These are phyloP conservation scores for Ophiorrhiza pumila DNA, from an alignment of 257 asterid genomes.

Conservation along the genomic window DNA sequence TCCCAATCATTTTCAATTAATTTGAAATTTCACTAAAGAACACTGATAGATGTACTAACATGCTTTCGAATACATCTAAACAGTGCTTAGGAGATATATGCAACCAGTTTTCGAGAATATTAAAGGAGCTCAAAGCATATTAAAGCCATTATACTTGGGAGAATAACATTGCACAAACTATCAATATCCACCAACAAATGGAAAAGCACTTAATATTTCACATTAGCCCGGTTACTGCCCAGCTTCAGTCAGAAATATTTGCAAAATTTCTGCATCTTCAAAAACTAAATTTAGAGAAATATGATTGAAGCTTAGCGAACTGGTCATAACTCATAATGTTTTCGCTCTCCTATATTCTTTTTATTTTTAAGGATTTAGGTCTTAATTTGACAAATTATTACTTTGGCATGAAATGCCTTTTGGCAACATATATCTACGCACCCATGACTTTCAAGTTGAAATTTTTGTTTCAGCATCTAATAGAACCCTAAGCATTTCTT, in stretches of 20 bases:
- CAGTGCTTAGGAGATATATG: neutral
- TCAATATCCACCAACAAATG: neutral
- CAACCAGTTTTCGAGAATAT: neutral
- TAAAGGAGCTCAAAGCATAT: neutral
- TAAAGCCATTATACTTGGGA: neutral
- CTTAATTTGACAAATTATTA: neutral
- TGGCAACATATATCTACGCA: neutral
- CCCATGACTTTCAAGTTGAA: neutral
- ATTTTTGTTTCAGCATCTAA: neutral
- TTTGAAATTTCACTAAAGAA: neutral
- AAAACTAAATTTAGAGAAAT: neutral
- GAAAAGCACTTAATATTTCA: neutral
- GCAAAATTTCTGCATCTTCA: neutral
- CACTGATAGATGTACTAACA: neutral
- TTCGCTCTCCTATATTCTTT: neutral
- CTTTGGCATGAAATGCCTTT: neutral
- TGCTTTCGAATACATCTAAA: constrained; percentile 1
- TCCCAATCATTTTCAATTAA: neutral
- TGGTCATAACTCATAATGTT: neutral
- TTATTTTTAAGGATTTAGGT: neutral
- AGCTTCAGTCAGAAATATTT: neutral
- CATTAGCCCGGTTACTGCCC: neutral
- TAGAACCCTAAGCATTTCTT: neutral
- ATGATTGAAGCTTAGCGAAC: neutral
- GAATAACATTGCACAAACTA: neutral